Conservation (phyloP, 2,329 filamentous ascomycete genomes). For the Xylariaceae sp. region DNA sequence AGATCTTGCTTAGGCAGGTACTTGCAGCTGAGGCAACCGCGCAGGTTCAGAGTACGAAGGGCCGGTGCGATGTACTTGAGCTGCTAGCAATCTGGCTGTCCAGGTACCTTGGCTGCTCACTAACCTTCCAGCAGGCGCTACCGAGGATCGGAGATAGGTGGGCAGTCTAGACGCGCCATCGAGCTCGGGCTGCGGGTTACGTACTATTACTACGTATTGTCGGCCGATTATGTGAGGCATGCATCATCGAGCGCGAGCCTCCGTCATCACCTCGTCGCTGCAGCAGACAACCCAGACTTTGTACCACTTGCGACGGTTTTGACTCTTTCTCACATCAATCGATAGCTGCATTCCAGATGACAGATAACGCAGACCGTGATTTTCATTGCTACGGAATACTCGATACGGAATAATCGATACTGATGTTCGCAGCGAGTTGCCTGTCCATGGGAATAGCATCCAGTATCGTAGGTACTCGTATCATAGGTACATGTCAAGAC, state of each 20-base stretch:
- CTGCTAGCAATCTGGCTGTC: background rate
- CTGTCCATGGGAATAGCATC: too few species aligned
- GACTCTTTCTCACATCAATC: background rate
- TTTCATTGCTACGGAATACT: too few species aligned
- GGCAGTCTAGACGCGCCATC: background rate
- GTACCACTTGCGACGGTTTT: background rate
- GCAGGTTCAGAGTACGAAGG: background rate
- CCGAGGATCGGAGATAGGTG: constrained; percentile 6
- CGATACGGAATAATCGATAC: too few species aligned
- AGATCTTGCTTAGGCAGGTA: background rate
- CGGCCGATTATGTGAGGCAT: too few species aligned
- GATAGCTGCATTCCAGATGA: too few species aligned
- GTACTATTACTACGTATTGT: too few species aligned
- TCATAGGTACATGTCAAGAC: background rate
- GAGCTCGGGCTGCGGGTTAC: too few species aligned
- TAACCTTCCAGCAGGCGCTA: background rate
- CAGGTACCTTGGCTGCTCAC: background rate
- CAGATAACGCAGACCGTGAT: too few species aligned
- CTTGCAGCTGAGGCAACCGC: background rate
- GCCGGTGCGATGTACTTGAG: background rate
- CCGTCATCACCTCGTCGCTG: background rate
- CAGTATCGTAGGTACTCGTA: background rate
- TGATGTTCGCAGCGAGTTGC: too few species aligned
- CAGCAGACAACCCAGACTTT: background rate
- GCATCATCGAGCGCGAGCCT: background rate